phyloP scores from a whole-genome alignment of 306 rosid species.

The Argentina anserina region DNA sequence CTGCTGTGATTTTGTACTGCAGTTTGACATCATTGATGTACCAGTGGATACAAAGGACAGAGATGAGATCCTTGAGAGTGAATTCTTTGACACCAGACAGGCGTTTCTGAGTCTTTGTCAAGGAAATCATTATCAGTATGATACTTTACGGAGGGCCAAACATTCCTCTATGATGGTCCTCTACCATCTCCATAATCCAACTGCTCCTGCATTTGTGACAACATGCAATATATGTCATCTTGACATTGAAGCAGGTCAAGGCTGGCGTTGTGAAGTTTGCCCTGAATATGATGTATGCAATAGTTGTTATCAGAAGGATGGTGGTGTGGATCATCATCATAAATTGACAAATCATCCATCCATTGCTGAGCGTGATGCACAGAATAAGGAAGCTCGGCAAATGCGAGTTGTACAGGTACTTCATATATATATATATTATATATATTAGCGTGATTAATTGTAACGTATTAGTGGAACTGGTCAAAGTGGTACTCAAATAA shows the following conservation, averaged over 20 bases:
- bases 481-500: background rate
- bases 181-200: conserved; percentile 98
- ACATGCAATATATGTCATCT: conserved; percentile 74
- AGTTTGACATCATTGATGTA: conserved; percentile 74
- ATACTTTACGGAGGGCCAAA: conserved; percentile 94
- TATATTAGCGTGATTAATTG: background rate
- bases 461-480: background rate
- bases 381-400: conserved; percentile 95
- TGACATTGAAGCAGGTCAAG: conserved; percentile 95
- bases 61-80: conserved; percentile 98
- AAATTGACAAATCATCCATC: conserved; percentile 96
- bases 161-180: conserved; percentile 99
- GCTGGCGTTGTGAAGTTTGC: conserved; percentile 98
- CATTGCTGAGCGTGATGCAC: conserved; percentile 88
- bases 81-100: conserved; percentile 98
- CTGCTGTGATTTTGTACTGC: conserved; percentile 18
- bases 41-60: conserved; percentile 83
- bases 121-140: conserved; percentile 98
- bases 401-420: conserved; percentile 74
- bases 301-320: conserved; percentile 87
- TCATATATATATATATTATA: conserved; percentile 12
- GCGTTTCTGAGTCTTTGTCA: conserved; percentile 98
- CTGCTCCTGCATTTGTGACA: conserved; percentile 90
- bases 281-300: conserved; percentile 92
- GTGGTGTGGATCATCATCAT: conserved; percentile 83